Percentiles rank a stretch among this genome's conserved stretches.
Evolutionary conservation across 495 filamentous ascomycete species (phyloP).

Genomic region (Articulospora tetracladia): DNA sequence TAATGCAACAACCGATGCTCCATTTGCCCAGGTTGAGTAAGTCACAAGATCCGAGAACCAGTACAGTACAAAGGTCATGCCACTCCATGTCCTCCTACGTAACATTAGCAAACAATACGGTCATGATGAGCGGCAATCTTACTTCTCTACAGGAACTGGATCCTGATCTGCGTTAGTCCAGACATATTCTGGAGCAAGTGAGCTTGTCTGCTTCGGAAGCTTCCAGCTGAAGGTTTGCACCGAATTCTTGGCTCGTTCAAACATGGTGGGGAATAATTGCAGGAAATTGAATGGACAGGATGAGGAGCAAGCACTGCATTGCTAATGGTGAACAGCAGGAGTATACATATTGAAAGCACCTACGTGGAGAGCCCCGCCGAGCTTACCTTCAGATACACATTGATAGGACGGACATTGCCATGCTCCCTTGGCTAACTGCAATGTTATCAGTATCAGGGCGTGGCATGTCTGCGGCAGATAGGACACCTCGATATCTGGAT

Average conservation of each 20-base stretch:
- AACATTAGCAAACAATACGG: not conserved
- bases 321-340: not conserved
- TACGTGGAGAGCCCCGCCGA: not conserved
- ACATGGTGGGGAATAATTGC: not conserved
- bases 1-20: not conserved
- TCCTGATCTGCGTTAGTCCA: slow-evolving; percentile 34
- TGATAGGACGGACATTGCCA: not conserved
- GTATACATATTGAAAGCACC: not conserved
- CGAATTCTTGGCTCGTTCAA: slow-evolving; percentile 5
- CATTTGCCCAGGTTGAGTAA: slow-evolving; percentile 16
- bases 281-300: not conserved
- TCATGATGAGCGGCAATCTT: not conserved
- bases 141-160: slow-evolving; percentile 15
- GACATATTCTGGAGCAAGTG: slow-evolving; percentile 27
- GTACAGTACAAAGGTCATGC: slow-evolving; percentile 28
- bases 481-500: not conserved
- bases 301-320: not conserved
- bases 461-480: not conserved
- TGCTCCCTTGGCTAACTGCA: not conserved
- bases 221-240: slow-evolving; percentile 22
- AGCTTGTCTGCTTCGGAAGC: slow-evolving; percentile 30
- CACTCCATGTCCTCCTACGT: slow-evolving; percentile 29
- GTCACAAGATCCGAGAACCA: slow-evolving; percentile 33
- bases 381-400: not conserved
- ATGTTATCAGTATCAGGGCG: not conserved